Evolutionary conservation across 2,329 filamentous ascomycete genomes (phyloP), one percentile per base, ranked within the genome.

Genomic region (Zymoseptoria passerinii): DNA sequence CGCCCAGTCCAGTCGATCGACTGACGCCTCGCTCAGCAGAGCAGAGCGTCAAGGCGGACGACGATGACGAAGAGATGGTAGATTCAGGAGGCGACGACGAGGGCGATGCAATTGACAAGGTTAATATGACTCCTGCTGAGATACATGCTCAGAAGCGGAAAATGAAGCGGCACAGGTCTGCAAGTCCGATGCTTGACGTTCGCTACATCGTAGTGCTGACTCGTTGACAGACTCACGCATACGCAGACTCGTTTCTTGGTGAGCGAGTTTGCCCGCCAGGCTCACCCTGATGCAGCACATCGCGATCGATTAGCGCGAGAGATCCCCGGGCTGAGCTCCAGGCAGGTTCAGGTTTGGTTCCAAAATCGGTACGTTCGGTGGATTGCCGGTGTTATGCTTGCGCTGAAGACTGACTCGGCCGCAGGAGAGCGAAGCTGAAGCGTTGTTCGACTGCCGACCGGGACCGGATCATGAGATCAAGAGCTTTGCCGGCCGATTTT

Each of bases 281-380:
- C 92, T 23, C 92, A 96, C 71, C 92, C 92, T 7, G 92, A 97
- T 75, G 92, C 92, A 48, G 89, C 89, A 52, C 91, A 96, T 73
- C 82, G 92, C 62, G 92, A 96, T 72, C 82, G 90, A 52, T 79
- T 97, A 44, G 92, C 92, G 3, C 81, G 88, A 63, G 90, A 96
- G 72, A 96, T 97, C 51, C 92, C 92, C 29, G 92, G 92, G 0
- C 76, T 97, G 53, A 96, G 89, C 68, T 90, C 92, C 44, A 84
- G 92, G 61, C 92, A 97, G 72, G 92, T 97, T 23, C 92, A 97
- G 74, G 92, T 97, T 53, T 97, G 92, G 92, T 97, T 97, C 75
- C 92, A 97, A 75, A 97, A 97, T 75, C 84, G 92, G 92, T 96
- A 81, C 53, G 54, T 50, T 7, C 50, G 52, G 27, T 50, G 48